Evolutionary conservation across 2,329 filamentous ascomycete species (phyloP).

Genomic region (Colletotrichum neosansevieriae): DNA sequence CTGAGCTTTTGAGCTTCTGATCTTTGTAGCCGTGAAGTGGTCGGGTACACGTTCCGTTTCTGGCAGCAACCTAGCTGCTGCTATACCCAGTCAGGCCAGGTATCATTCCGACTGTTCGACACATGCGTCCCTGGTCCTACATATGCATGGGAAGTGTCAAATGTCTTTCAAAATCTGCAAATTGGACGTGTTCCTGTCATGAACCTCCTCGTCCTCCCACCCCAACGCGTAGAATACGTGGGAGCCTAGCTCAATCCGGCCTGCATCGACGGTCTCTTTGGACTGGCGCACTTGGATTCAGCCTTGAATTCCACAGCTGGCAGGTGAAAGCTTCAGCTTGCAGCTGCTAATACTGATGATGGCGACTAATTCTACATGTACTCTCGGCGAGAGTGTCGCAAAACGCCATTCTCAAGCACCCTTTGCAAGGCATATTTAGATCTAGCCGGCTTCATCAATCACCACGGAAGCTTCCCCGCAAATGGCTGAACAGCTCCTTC

Average conservation of each 20-base stretch:
- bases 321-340: conserved; percentile 15
- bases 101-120: too few species aligned
- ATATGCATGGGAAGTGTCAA: too few species aligned
- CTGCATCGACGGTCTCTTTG: conserved; percentile 1
- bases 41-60: too few species aligned
- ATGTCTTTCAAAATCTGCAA: too few species aligned
- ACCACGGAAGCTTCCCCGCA: conserved; percentile 4
- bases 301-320: not conserved
- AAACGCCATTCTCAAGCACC: not conserved
- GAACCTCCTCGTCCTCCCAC: not conserved
- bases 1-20: too few species aligned
- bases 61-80: too few species aligned
- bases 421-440: not conserved
- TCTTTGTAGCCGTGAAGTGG: too few species aligned
- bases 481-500: not conserved
- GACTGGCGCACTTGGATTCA: not conserved
- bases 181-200: too few species aligned
- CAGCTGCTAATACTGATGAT: not conserved
- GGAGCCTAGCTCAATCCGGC: conserved; percentile 6
- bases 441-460: conserved; percentile 9
- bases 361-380: not conserved
- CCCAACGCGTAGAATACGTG: not conserved
- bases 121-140: too few species aligned
- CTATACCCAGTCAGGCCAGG: too few species aligned
- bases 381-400: not conserved